Evolutionary conservation across 371 early-diverging fungal species (phyloP).

Genomic region (Mucor irregularis): DNA sequence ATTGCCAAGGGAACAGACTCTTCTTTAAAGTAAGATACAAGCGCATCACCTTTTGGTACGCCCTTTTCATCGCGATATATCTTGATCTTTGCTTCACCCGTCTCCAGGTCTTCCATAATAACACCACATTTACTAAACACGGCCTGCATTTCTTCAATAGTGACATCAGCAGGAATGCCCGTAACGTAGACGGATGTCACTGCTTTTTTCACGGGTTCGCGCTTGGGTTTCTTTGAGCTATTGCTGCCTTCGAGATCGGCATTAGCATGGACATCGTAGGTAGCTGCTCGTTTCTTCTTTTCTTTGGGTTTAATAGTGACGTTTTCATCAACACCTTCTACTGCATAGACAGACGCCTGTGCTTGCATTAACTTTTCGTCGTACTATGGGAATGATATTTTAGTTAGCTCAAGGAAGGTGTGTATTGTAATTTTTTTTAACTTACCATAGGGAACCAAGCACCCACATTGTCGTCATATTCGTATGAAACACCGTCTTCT

Average conservation of each 20-base stretch:
- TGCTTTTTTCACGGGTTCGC: conserved; percentile 51
- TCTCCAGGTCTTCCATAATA: conserved; percentile 80
- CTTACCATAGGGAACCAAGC: conserved; percentile 93
- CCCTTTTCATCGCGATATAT: conserved; percentile 77
- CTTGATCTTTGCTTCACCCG: conserved; percentile 87
- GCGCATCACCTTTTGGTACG: conserved; percentile 84
- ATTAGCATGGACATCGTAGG: conserved; percentile 25
- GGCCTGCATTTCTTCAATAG: conserved; percentile 74
- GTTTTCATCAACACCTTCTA: conserved; percentile 58
- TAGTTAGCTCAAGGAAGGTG: not conserved
- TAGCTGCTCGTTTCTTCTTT: conserved; percentile 43
- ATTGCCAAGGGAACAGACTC: conserved; percentile 88
- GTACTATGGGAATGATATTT: conserved; percentile 44
- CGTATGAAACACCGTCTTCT: conserved; percentile 77
- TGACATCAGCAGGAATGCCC: conserved; percentile 82
- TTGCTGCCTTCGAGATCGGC: not conserved
- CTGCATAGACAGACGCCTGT: conserved; percentile 83
- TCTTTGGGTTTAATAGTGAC: conserved; percentile 26
- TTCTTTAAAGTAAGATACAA: conserved; percentile 87
- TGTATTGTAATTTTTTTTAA: not conserved
- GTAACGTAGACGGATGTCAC: conserved; percentile 87
- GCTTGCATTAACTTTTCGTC: conserved; percentile 72
- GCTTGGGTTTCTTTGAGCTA: conserved; percentile 51
- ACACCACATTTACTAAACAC: conserved; percentile 88
- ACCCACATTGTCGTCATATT: conserved; percentile 75